Evolutionary conservation across 108 stramenopile species (phyloP).

Genomic region (Cyclotella cryptica): DNA sequence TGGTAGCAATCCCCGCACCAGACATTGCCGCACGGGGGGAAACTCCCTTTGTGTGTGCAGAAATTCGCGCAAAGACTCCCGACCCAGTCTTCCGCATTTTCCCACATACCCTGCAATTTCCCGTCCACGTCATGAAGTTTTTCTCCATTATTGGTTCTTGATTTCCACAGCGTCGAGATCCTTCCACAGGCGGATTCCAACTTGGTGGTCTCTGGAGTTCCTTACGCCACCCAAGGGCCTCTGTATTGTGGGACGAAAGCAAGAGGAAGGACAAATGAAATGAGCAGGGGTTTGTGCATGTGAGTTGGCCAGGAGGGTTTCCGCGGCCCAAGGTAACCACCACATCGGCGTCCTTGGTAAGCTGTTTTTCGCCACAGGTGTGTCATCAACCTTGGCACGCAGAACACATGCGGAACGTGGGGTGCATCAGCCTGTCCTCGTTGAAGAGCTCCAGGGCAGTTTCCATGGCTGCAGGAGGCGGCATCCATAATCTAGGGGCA

Average conservation of each 20-base stretch:
- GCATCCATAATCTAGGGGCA: conserved; percentile 15
- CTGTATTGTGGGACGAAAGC: neutral
- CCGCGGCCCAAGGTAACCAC: conserved; percentile 13
- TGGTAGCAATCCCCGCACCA: too few species aligned
- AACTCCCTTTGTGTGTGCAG: too few species aligned
- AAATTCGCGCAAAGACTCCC: too few species aligned
- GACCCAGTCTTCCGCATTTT: too few species aligned
- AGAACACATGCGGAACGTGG: conserved; percentile 15
- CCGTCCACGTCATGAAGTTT: too few species aligned
- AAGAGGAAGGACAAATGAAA: conserved; percentile 25
- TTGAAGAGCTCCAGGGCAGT: too few species aligned
- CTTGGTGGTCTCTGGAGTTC: neutral
- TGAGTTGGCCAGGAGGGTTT: neutral
- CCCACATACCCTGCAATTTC: too few species aligned
- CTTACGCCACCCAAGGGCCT: neutral
- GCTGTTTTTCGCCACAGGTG: neutral
- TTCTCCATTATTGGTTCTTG: too few species aligned
- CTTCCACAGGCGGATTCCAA: neutral
- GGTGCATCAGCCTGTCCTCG: neutral
- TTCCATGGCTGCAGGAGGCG: conserved; percentile 16
- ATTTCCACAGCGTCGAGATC: too few species aligned
- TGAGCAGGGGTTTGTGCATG: neutral
- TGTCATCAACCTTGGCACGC: neutral
- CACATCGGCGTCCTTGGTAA: conserved; percentile 26
- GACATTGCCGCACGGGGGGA: too few species aligned